Evolutionary conservation across 768 basidiomycete species (phyloP).

Genomic region (Naganishia friedmannii): DNA sequence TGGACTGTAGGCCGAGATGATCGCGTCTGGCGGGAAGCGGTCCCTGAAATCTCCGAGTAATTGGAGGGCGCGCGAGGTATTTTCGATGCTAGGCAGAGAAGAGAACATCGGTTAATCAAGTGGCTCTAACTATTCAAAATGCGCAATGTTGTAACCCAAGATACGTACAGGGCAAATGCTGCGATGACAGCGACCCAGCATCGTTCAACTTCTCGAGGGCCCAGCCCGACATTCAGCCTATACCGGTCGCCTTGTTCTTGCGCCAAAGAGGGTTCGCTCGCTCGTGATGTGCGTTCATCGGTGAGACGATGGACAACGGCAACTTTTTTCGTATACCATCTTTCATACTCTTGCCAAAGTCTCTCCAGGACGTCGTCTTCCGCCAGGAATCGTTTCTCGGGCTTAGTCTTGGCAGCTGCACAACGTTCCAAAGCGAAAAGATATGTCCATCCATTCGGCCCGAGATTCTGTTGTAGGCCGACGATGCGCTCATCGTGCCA

Average conservation of each 20-base stretch:
- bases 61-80: constrained; percentile 57
- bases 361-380: constrained; percentile 55
- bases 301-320: background rate
- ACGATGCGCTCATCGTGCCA: constrained; percentile 29
- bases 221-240: constrained; percentile 32
- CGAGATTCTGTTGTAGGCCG: constrained; percentile 56
- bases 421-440: constrained; percentile 70
- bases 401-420: constrained; percentile 57
- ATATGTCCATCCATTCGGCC: constrained; percentile 60
- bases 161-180: constrained; percentile 62
- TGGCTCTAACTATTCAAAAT: background rate
- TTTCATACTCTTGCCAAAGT: constrained; percentile 67
- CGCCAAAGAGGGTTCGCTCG: background rate
- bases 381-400: constrained; percentile 42
- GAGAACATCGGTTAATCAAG: background rate
- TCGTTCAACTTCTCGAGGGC: constrained; percentile 59
- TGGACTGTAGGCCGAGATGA: constrained; percentile 53
- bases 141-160: background rate
- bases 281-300: constrained; percentile 8
- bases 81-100: constrained; percentile 35
- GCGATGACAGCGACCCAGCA: constrained; percentile 69
- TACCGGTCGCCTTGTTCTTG: background rate
- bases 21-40: constrained; percentile 63
- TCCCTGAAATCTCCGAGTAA: constrained; percentile 64
- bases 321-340: constrained; percentile 35